Evolutionary conservation across 1,139 yeast genomes (phyloP), one percentile per base, ranked within the genome.

Genomic region (Yamadazyma blattariae): DNA sequence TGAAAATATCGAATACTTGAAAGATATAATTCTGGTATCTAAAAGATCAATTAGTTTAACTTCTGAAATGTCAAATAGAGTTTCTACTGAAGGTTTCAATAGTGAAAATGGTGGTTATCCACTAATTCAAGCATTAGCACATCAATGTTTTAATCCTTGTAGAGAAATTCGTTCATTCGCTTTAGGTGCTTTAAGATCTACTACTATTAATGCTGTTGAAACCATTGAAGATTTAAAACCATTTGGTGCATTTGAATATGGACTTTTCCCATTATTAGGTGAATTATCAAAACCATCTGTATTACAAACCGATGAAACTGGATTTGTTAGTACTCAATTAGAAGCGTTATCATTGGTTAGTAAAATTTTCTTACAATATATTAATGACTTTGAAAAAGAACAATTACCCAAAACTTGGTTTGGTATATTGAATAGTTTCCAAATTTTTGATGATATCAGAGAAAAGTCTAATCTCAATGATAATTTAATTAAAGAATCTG

Each of bases 101-200:
- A 33, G 36, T 18, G 58, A 63, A 14, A 66, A 64, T n/a, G 47
- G 61, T 25, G 62, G 76, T 39, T 77, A 80, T 45, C 82, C 90
- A 1, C 60, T 82, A 40, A 64, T 82, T 21, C 92, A 86, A 52
- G 92, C 94, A 0, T 67, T 89, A 39, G 88, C 94, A 0, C 90
- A 84, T 48, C 96, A 89, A 57, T 86, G 96, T 54, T 75, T 85
- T 55, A 89, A 88, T 50, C 95, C 95, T 8, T 86, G 95, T 54
- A 71, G 87, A 25, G 89, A 84, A 52, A 68, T 89, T 10, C 67
- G 96, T 30, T 60, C 73, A 0, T 76, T 68, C 55, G 92, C 96
- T 0, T 56, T 83, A 39, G 62, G 71, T 38, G 53, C 74, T 13
- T 62, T 89, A 49, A 79, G 78, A 48, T 52, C 62, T 38, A 53